Evolutionary conservation across 768 basidiomycete genomes (phyloP).

Genomic region (Tulasnella sp.): DNA sequence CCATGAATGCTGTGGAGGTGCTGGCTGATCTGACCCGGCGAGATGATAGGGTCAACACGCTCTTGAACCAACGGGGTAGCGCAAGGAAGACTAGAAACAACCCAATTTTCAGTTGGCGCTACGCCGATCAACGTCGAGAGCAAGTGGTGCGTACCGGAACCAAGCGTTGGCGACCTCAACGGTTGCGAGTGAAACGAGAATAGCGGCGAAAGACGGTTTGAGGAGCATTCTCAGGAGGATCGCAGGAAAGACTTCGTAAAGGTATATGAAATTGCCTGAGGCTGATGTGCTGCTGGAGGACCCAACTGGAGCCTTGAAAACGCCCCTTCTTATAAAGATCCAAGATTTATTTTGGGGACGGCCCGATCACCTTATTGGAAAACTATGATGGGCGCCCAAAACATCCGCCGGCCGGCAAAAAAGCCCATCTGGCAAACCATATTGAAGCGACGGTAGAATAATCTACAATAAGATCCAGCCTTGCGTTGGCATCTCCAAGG

Average conservation of each 20-base stretch:
- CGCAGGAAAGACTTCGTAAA: neutral
- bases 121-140: neutral
- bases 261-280: neutral
- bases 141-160: conserved; percentile 12
- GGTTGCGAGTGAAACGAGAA: neutral
- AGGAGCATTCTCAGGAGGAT: neutral
- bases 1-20: conserved; percentile 26
- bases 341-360: neutral
- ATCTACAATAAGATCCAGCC: neutral
- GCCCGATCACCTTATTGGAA: neutral
- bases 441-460: neutral
- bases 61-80: conserved; percentile 17
- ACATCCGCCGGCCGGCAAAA: neutral
- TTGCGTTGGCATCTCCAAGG: neutral
- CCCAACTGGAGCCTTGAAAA: neutral
- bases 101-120: neutral
- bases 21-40: conserved; percentile 18
- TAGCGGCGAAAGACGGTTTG: conserved; percentile 8
- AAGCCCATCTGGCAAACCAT: neutral
- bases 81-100: conserved; percentile 9
- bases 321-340: neutral
- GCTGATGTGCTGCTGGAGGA: neutral
- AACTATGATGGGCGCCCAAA: neutral
- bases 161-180: conserved; percentile 17
- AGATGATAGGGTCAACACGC: conserved; percentile 25